Evolutionary conservation across 768 basidiomycete genomes (phyloP), one percentile per base, ranked within the genome.

Genomic region (Cantharellus cinnabarinus): DNA sequence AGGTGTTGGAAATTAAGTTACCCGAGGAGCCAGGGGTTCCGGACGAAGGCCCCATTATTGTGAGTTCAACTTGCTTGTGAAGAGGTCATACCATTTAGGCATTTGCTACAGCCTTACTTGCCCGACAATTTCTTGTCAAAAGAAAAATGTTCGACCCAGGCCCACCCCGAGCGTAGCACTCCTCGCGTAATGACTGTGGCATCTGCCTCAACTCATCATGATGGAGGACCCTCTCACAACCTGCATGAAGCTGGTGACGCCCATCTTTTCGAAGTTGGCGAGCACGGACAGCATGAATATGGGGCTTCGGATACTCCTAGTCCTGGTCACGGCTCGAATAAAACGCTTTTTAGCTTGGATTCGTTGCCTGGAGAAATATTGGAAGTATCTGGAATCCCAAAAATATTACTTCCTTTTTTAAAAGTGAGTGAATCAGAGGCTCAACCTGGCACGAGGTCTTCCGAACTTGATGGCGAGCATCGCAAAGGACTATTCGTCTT

Each of bases 81-180:
- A 4, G 20, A 2, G 2, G 3, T 15, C 39, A 38, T 60, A 39
- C n/a, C 41, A 50, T 58, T 56, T 52, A 15, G 56, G 34, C 57
- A 52, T 60, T 29, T 60, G 35, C 56, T 42, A 44, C 64, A 84
- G 81, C 82, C 82, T 5, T 77, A 75, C 66, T 66, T 75, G 1
- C 76, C 75, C 41, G 80, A 83, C 71, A 75, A 79, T 63, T 81
- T 77, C 75, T 70, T 14, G 10, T 54, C 52, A 7, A 7, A 54
- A 10, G 14, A 54, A 10, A 10, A 7, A 10, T 37, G 38, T 1
- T 54, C 52, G 10, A 37, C 14, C 0, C 48, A 68, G 48, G 41
- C 62, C 60, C 56, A 39, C 60, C 67, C 67, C 41, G 58, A 64
- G 29, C 60, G 62, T n/a, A 58, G 60, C 4, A 63, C 69, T 40